Base-by-base conservation (phyloP, 2,329 filamentous ascomycete species). In the Alternaria incomplexa region DNA sequence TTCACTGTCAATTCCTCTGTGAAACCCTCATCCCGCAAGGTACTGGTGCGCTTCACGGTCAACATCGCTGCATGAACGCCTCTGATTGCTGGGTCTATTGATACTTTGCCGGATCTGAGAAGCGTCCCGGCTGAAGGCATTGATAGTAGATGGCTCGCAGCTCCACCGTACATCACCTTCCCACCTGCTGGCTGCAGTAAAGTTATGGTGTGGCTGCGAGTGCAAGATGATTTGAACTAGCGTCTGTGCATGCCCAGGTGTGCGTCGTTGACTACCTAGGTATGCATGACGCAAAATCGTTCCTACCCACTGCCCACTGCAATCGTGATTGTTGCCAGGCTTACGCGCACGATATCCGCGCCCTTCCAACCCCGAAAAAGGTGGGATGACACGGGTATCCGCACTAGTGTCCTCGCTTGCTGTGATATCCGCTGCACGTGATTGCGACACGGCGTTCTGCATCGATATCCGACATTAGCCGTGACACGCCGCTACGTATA, bases 401-500 rank as follows among this genome's bases (percentile, higher is more conserved):
- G 70, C 56, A n/a, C 44, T 52, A 43, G 52, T 48, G 36, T 54
- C 40, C 23, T 51, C 28, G 28, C 40, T 45, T 28, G 54, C 72
- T 66, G 47, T 23, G 69, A 63, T 75, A 74, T 65, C 73, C 72
- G 72, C 32, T 45, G 40, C 65, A 63, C 62, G 62, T 62, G 60
- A 51, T 51, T 64, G 11, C 13, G 5, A 8, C 26, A 43, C 57
- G 30, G 22, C 12, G 12, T 22, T 7, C 12, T 36, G 55, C 66
- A 47, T 23, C 52, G 53, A 62, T 68, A 74, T 56, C 73, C 73
- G 73, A 47, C 28, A 23, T 25, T 74, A 74, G 36, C 74, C 74
- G 74, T 54, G 32, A 36, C 56, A 46, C 52, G 32, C 73, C 73
- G 69, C 17, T 45, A 50, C 65, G 72, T 75, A 73, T 71, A 69